Percentiles rank a stretch among this genome's conserved stretches.
These are phyloP conservation scores for Polyporus arcularius DNA, from an alignment of 768 basidiomycete species.

Conservation along the genomic window DNA sequence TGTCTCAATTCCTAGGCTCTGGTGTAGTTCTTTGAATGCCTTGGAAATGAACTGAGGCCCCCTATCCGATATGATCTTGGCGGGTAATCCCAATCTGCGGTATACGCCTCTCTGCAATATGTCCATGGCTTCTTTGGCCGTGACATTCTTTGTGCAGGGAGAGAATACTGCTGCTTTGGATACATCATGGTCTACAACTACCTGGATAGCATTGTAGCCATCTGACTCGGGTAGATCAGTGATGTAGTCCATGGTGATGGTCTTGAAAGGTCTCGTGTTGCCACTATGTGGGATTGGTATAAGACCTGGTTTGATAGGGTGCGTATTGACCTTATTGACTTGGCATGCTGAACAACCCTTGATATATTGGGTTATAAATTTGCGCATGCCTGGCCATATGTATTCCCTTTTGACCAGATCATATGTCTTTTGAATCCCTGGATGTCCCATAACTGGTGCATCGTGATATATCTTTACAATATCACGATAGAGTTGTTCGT, in stretches of 20 bases:
- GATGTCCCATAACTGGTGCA: conserved; percentile 27
- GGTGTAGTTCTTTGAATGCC: conserved; percentile 35
- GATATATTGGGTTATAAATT: conserved; percentile 26
- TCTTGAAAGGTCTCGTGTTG: not conserved
- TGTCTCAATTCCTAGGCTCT: conserved; percentile 32
- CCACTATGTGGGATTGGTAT: conserved; percentile 13
- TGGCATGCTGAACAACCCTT: conserved; percentile 32
- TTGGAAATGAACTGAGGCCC: conserved; percentile 31
- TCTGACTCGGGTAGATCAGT: conserved; percentile 21
- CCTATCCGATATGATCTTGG: conserved; percentile 7
- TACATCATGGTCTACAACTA: conserved; percentile 15
- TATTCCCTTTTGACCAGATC: conserved; percentile 25
- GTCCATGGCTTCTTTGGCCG: conserved; percentile 16
- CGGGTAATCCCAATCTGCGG: conserved; percentile 6
- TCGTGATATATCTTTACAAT: conserved; percentile 26
- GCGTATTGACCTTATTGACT: conserved; percentile 24
- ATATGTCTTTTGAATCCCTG: conserved; percentile 26
- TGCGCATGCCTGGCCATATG: conserved; percentile 31
- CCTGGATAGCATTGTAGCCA: conserved; percentile 20
- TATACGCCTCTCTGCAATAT: conserved; percentile 21
- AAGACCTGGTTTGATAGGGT: conserved; percentile 4
- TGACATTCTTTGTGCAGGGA: conserved; percentile 22
- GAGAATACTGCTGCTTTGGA: conserved; percentile 23
- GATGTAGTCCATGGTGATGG: conserved; percentile 22
- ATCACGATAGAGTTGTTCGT: not conserved